These are phyloP conservation scores for Pythium volutum DNA, from an alignment of 352 stramenopile genomes.

Conservation along the genomic window DNA sequence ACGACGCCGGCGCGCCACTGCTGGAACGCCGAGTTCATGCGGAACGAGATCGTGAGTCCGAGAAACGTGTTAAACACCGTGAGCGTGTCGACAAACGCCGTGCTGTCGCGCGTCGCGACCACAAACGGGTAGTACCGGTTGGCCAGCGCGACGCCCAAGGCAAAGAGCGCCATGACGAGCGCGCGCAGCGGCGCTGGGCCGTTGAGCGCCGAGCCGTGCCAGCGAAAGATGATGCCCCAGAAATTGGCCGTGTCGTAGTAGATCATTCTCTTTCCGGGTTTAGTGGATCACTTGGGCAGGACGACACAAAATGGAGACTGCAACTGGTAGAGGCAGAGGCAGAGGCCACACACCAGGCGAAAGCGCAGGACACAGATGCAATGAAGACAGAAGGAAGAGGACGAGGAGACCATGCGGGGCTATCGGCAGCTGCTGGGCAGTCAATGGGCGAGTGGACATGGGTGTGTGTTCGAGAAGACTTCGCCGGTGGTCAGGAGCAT, in stretches of 20 bases:
- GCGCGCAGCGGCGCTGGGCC: conserved; percentile 58
- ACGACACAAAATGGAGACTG: background rate
- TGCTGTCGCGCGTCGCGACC: conserved; percentile 57
- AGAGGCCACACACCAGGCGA: no score
- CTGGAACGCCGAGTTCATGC: conserved; percentile 77
- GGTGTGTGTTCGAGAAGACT: no score
- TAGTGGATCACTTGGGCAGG: background rate
- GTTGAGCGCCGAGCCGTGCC: conserved; percentile 75
- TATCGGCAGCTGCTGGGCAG: no score
- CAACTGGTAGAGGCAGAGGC: background rate
- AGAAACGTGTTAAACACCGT: conserved; percentile 88
- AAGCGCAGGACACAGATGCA: no score
- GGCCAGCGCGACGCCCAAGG: conserved; percentile 38
- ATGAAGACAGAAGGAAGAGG: no score
- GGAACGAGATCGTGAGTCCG: conserved; percentile 74
- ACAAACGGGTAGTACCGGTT: conserved; percentile 68
- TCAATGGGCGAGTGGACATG: no score
- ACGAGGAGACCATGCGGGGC: no score
- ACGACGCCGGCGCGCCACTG: conserved; percentile 75
- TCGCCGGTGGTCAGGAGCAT: no score
- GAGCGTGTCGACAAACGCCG: conserved; percentile 72
- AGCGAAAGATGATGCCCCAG: conserved; percentile 55
- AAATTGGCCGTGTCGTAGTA: conserved; percentile 74
- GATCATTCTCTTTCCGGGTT: conserved; percentile 50
- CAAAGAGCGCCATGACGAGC: conserved; percentile 66